Evolutionary conservation across 306 rosid genomes (phyloP).

Genomic region (Benincasa hispida): DNA sequence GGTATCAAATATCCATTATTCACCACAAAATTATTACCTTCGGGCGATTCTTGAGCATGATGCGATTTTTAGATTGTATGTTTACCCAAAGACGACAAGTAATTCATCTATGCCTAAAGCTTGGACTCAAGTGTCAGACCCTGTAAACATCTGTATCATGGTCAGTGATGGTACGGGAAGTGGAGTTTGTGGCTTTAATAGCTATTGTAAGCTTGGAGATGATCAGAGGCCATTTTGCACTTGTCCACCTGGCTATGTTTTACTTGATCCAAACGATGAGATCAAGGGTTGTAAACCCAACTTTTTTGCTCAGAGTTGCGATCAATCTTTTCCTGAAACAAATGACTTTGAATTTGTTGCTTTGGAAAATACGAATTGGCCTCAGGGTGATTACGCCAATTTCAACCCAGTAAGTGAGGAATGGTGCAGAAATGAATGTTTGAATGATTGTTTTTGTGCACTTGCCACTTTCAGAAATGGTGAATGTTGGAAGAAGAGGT

Average conservation of each 20-base stretch:
- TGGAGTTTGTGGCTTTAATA: too few species aligned
- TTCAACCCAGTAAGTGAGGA: slow-evolving; percentile 3
- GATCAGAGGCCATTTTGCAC: too few species aligned
- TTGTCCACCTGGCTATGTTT: slow-evolving; percentile 12
- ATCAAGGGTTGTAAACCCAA: slow-evolving; percentile 27
- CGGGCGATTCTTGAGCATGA: slow-evolving; percentile 43
- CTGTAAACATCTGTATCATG: too few species aligned
- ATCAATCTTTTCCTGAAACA: background rate
- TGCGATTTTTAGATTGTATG: slow-evolving; percentile 14
- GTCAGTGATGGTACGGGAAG: too few species aligned
- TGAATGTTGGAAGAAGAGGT: slow-evolving; percentile 11
- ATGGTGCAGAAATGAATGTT: slow-evolving; percentile 16
- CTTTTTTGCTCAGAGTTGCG: slow-evolving; percentile 18
- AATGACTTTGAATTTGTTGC: too few species aligned
- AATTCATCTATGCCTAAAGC: background rate
- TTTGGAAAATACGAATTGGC: slow-evolving; percentile 12
- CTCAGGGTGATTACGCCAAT: background rate
- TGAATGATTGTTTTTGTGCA: slow-evolving; percentile 22
- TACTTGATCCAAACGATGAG: slow-evolving; percentile 20
- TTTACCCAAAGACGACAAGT: background rate
- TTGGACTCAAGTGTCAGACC: too few species aligned
- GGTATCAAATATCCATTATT: background rate
- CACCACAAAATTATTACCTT: slow-evolving; percentile 15
- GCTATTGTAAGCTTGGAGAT: too few species aligned
- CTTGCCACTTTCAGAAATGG: background rate